phyloP scores from a whole-genome alignment of 176 grass and related monocot genomes.

The Musa acuminata region DNA sequence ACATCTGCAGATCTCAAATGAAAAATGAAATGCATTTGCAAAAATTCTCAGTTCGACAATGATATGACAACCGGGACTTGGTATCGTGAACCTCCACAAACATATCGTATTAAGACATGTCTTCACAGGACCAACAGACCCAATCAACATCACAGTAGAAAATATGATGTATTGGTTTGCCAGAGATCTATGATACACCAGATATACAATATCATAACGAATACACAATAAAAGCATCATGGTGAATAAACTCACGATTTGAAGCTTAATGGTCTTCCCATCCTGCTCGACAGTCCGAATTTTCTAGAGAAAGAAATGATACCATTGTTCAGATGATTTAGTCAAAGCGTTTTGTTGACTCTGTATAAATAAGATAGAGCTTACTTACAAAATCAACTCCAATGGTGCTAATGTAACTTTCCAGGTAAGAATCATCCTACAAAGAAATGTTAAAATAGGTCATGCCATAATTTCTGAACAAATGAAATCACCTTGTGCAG shows the following conservation, averaged over 20 bases:
- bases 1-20: too few species aligned
- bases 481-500: too few species aligned
- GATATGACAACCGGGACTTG: too few species aligned
- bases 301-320: neutral
- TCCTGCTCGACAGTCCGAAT: conserved; percentile 9
- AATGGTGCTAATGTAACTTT: conserved; percentile 6
- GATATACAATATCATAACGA: neutral
- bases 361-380: neutral
- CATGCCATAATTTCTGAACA: too few species aligned
- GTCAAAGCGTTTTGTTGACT: neutral
- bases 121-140: too few species aligned
- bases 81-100: too few species aligned
- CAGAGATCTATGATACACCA: neutral
- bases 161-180: too few species aligned
- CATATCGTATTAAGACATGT: too few species aligned
- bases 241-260: neutral
- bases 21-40: too few species aligned
- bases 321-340: too few species aligned
- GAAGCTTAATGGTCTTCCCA: conserved; percentile 12
- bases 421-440: conserved; percentile 4
- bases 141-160: too few species aligned
- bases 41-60: too few species aligned
- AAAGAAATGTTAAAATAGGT: neutral
- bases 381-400: conserved; percentile 5
- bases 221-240: neutral